Percentiles rank a stretch among this genome's conserved stretches.
phyloP scores from a whole-genome alignment of 2,329 filamentous ascomycete genomes.

The Canariomyces notabilis region DNA sequence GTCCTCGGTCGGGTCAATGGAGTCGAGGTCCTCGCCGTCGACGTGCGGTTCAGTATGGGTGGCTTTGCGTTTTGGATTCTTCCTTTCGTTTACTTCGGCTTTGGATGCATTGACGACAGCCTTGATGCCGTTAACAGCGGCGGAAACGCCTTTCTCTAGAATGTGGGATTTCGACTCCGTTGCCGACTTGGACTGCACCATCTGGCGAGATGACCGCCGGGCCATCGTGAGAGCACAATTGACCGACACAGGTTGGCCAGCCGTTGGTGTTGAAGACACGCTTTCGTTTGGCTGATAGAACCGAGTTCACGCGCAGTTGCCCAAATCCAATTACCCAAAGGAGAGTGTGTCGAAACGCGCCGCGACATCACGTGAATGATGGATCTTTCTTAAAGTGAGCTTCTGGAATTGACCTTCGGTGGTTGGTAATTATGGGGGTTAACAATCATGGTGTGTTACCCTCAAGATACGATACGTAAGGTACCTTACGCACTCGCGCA shows the following conservation, averaged over 20 bases:
- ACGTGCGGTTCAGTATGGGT: conserved; percentile 19
- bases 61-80: conserved; percentile 19
- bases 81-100: conserved; percentile 23
- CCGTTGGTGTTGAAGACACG: neutral
- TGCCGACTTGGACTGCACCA: conserved; percentile 9
- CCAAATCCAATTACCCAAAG: neutral
- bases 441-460: too few species aligned
- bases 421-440: too few species aligned
- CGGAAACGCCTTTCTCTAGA: conserved; percentile 17
- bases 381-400: neutral
- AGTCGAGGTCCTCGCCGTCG: conserved; percentile 21
- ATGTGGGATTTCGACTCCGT: conserved; percentile 12
- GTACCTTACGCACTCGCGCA: too few species aligned
- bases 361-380: conserved; percentile 16
- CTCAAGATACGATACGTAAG: too few species aligned
- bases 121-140: conserved; percentile 20
- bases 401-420: too few species aligned
- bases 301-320: neutral
- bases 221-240: conserved; percentile 9
- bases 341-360: conserved; percentile 9
- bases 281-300: neutral
- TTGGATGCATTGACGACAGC: conserved; percentile 31
- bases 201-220: conserved; percentile 14
- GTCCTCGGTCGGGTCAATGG: conserved; percentile 17
- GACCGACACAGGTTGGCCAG: neutral